Conservation (phyloP, 805 yeast species). For the Nakazawaea molendinolei region DNA sequence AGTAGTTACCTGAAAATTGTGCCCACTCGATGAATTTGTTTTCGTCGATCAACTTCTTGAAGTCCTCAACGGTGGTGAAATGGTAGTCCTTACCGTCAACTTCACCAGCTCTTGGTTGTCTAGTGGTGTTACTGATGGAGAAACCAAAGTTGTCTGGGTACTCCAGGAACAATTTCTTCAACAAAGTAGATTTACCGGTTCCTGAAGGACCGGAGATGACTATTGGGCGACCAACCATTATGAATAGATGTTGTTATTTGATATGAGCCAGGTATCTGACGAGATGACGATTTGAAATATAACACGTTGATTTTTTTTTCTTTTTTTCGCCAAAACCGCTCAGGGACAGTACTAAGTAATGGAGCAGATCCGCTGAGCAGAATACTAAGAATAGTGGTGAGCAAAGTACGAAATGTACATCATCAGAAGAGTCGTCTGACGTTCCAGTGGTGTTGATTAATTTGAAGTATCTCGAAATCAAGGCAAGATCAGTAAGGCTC, state of each 20-base stretch:
- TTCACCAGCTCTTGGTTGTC: constrained; percentile 90
- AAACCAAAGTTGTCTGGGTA: constrained; percentile 89
- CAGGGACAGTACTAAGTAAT: too few species aligned
- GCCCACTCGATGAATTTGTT: constrained; percentile 94
- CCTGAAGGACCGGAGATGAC: constrained; percentile 97
- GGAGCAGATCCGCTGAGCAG: too few species aligned
- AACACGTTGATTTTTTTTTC: not conserved
- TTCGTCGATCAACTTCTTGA: constrained; percentile 67
- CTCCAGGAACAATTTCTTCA: constrained; percentile 85
- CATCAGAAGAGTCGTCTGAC: too few species aligned
- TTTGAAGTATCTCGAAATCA: too few species aligned
- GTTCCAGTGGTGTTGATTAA: too few species aligned
- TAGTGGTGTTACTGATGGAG: constrained; percentile 89
- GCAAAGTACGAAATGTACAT: too few species aligned
- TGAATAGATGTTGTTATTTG: not conserved
- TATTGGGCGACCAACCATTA: constrained; percentile 59
- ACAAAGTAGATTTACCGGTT: constrained; percentile 90
- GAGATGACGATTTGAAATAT: too few species aligned
- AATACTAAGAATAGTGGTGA: too few species aligned
- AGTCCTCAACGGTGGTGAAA: constrained; percentile 73
- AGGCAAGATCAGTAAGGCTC: too few species aligned
- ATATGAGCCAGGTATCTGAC: not conserved
- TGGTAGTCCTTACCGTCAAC: constrained; percentile 84
- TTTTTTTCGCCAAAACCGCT: not conserved
- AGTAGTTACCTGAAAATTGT: constrained; percentile 94